phyloP scores from a whole-genome alignment of 2,329 filamentous ascomycete genomes.

The Graphiopsis chlorocephala region DNA sequence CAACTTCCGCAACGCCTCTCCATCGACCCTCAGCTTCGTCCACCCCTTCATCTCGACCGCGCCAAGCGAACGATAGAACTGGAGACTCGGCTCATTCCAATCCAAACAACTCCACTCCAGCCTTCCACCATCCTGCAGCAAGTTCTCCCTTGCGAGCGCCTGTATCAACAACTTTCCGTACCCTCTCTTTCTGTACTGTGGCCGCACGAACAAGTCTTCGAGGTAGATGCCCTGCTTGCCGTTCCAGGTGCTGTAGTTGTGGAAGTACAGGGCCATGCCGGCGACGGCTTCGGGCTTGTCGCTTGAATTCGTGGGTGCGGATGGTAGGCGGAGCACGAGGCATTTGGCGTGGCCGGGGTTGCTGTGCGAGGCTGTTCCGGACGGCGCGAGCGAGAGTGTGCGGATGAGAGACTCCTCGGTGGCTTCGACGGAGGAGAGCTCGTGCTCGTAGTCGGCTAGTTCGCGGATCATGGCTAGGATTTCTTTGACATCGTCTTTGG shows the following conservation, averaged over 20 bases:
- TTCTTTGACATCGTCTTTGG: conserved; percentile 65
- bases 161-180: conserved; percentile 76
- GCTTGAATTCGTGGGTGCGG: conserved; percentile 41
- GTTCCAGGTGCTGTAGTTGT: conserved; percentile 94
- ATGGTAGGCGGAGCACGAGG: conserved; percentile 55
- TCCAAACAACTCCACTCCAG: conserved; percentile 90
- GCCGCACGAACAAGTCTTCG: conserved; percentile 84
- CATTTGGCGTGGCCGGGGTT: conserved; percentile 69
- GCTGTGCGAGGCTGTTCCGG: conserved; percentile 19
- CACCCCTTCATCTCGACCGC: conserved; percentile 67
- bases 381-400: conserved; percentile 74
- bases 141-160: conserved; percentile 74
- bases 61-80: conserved; percentile 70
- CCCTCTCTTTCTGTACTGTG: conserved; percentile 67
- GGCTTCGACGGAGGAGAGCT: conserved; percentile 69
- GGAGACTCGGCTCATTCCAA: conserved; percentile 88
- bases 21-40: conserved; percentile 73
- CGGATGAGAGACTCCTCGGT: conserved; percentile 68
- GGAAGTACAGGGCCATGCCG: conserved; percentile 88
- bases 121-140: conserved; percentile 68
- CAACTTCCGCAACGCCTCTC: conserved; percentile 61
- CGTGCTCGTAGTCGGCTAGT: conserved; percentile 84
- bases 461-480: conserved; percentile 81
- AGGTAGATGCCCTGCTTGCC: conserved; percentile 85
- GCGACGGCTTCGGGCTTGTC: conserved; percentile 47